Percentiles rank a stretch among this genome's conserved stretches.
These are phyloP conservation scores for Amphichorda felina DNA, from an alignment of 2,329 filamentous ascomycete genomes.

Conservation along the genomic window DNA sequence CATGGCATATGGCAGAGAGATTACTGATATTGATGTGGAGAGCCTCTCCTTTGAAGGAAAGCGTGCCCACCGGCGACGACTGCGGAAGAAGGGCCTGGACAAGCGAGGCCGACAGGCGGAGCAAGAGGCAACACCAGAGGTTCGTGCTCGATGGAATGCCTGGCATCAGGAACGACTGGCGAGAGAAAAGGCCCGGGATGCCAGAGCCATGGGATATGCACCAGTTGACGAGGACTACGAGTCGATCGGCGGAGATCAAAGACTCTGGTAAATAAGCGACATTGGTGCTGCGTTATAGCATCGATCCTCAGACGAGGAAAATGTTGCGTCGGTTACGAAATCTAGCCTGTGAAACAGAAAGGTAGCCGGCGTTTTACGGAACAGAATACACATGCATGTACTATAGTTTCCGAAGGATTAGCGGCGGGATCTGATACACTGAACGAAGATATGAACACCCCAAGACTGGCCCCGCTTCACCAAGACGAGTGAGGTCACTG, in stretches of 20 bases:
- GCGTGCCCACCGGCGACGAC: slow-evolving; percentile 35
- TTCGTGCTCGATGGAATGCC: slow-evolving; percentile 28
- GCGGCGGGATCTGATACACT: no score
- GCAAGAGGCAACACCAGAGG: slow-evolving; percentile 20
- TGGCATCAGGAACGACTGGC: slow-evolving; percentile 30
- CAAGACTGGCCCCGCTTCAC: no score
- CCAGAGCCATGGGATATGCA: slow-evolving; percentile 26
- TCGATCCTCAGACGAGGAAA: no score
- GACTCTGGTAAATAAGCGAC: slow-evolving; percentile 10
- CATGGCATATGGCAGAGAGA: slow-evolving; percentile 28
- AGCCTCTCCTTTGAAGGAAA: slow-evolving; percentile 33
- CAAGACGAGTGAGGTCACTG: no score
- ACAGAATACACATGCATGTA: no score
- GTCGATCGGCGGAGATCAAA: slow-evolving; percentile 15
- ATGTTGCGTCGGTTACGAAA: no score
- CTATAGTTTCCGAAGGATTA: no score
- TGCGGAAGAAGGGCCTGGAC: slow-evolving; percentile 33
- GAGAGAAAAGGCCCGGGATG: slow-evolving; percentile 25
- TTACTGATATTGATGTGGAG: slow-evolving; percentile 28
- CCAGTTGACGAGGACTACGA: slow-evolving; percentile 18
- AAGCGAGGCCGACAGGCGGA: slow-evolving; percentile 13
- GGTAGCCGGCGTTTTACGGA: no score
- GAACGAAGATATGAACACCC: no score
- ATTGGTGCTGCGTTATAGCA: neutral
- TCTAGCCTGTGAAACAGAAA: no score